Percentiles rank a stretch among this genome's conserved stretches.
phyloP scores from a whole-genome alignment of 306 rosid genomes.

The Inga oerstediana region DNA sequence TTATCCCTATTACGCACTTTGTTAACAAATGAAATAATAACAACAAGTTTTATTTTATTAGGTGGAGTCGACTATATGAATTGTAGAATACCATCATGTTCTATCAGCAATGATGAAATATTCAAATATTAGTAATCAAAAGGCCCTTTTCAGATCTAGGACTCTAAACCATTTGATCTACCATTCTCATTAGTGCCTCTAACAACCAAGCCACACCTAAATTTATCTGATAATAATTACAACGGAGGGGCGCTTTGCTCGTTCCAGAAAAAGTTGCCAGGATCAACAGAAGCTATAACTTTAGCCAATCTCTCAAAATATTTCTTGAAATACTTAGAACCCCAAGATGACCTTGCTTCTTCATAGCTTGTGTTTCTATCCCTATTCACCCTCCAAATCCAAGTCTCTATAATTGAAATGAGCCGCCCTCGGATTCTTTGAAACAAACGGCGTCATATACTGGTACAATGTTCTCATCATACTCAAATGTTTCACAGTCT shows the following conservation, averaged over 20 bases:
- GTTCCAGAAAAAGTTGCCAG: slow-evolving; percentile 45
- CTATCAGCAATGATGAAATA: no score
- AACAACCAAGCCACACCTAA: no score
- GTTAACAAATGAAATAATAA: no score
- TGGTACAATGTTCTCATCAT: slow-evolving; percentile 28
- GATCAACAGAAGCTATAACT: slow-evolving; percentile 48
- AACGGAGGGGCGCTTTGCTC: slow-evolving; percentile 50
- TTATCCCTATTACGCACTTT: no score
- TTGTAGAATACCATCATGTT: no score
- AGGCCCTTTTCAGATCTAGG: no score
- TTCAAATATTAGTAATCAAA: no score
- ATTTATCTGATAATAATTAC: no score
- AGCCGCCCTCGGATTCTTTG: slow-evolving; percentile 31
- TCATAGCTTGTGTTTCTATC: not conserved
- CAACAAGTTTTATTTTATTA: no score
- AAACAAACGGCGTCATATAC: slow-evolving; percentile 33
- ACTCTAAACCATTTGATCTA: no score
- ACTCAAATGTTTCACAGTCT: not conserved
- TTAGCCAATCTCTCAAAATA: slow-evolving; percentile 46
- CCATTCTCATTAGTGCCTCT: no score
- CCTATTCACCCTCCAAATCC: slow-evolving; percentile 39
- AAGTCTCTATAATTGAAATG: slow-evolving; percentile 41
- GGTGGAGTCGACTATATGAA: no score
- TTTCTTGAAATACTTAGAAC: slow-evolving; percentile 42
- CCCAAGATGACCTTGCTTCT: slow-evolving; percentile 34